A percentile compares a stretch with the other conserved stretches of the same genome.
These are phyloP conservation scores for Butyriboletus appendiculatus DNA, from an alignment of 1,284 basidiomycete genomes.

Conservation along the genomic window DNA sequence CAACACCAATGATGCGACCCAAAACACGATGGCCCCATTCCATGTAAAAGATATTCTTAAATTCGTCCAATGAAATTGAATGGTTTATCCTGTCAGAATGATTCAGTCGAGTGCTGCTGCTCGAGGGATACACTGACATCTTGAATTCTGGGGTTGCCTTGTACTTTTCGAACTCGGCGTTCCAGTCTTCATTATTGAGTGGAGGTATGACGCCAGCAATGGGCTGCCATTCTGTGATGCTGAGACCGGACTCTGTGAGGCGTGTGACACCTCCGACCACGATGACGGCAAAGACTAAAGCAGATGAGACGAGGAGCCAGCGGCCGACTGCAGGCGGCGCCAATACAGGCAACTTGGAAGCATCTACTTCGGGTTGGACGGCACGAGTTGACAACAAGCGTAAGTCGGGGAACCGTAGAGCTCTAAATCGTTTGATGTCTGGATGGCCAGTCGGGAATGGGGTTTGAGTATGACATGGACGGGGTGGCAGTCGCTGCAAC, in stretches of 20 bases:
- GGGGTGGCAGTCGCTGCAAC: not conserved
- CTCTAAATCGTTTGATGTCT: constrained; percentile 5
- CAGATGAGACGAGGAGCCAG: constrained; percentile 85
- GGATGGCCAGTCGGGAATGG: constrained; percentile 2
- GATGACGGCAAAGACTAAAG: constrained; percentile 88
- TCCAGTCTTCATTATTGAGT: constrained; percentile 77
- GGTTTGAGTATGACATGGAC: constrained; percentile 2
- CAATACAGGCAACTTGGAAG: constrained; percentile 52
- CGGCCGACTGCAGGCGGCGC: constrained; percentile 75
- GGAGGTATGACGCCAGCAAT: constrained; percentile 92
- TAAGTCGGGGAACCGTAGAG: constrained; percentile 31
- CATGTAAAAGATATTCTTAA: constrained; percentile 98
- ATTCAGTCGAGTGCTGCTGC: constrained; percentile 1
- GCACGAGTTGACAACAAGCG: constrained; percentile 46
- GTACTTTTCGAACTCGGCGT: constrained; percentile 93
- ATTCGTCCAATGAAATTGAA: constrained; percentile 84
- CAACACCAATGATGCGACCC: constrained; percentile 86
- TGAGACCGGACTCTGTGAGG: constrained; percentile 95
- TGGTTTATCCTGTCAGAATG: constrained; percentile 77
- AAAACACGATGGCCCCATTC: constrained; percentile 97
- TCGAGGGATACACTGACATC: constrained; percentile 59
- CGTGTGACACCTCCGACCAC: constrained; percentile 97
- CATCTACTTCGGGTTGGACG: constrained; percentile 20
- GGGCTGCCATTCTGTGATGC: constrained; percentile 98
- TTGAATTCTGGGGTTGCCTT: constrained; percentile 94